Evolutionary conservation across 2,329 filamentous ascomycete species (phyloP).

Genomic region (Cladosporium cucumerinum): DNA sequence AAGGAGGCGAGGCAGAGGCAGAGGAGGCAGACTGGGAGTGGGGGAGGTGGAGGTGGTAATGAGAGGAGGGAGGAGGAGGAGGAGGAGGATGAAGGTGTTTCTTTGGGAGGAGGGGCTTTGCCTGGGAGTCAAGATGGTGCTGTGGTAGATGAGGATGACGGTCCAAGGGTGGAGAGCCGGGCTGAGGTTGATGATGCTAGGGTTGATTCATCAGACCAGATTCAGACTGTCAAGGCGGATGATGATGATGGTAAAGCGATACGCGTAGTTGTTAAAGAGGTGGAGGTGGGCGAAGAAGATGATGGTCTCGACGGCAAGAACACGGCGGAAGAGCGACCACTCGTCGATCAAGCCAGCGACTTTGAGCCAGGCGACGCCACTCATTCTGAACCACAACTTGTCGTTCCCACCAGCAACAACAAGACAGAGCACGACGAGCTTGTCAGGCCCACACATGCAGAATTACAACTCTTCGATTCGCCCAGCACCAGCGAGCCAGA

Average conservation of each 20-base stretch:
- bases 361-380: background rate
- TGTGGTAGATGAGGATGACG: background rate
- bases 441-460: background rate
- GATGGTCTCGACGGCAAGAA: background rate
- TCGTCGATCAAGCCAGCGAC: background rate
- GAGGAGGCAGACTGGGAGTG: too few relatives aligned
- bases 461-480: background rate
- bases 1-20: background rate
- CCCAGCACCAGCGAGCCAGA: background rate
- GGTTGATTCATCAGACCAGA: background rate
- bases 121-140: background rate
- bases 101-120: background rate
- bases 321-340: background rate
- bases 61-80: background rate
- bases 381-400: background rate
- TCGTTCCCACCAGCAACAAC: background rate
- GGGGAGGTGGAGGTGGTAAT: background rate
- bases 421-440: background rate
- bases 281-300: background rate
- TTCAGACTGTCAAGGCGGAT: background rate
- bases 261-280: background rate
- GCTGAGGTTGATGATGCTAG: background rate
- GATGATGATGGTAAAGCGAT: background rate
- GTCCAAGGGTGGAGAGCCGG: background rate
- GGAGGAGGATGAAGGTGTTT: background rate